Evolutionary conservation across 495 filamentous ascomycete genomes (phyloP).

Genomic region (Saxophila tyrrhenica): DNA sequence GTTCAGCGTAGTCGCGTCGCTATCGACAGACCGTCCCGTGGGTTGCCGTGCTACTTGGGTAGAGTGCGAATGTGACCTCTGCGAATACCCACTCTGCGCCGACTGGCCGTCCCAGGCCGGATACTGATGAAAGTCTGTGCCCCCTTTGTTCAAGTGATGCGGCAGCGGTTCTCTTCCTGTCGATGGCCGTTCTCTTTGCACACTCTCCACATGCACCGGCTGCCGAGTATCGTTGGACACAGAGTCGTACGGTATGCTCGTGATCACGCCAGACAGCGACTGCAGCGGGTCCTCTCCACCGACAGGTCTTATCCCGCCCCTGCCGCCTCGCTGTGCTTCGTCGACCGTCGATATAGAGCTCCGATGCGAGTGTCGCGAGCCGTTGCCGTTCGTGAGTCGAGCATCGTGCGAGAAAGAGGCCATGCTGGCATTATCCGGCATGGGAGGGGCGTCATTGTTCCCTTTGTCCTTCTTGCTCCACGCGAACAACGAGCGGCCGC

Average conservation of each 20-base stretch:
- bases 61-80: conserved; percentile 23
- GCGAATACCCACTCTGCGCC: background rate
- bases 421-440: conserved; percentile 38
- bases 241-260: conserved; percentile 79
- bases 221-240: conserved; percentile 52
- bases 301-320: background rate
- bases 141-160: conserved; percentile 67
- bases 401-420: conserved; percentile 15
- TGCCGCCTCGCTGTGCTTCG: conserved; percentile 1
- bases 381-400: conserved; percentile 51
- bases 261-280: conserved; percentile 74
- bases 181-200: conserved; percentile 50
- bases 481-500: conserved; percentile 79
- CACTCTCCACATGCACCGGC: conserved; percentile 65
- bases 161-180: conserved; percentile 60
- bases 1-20: conserved; percentile 16
- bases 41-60: background rate
- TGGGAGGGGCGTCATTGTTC: conserved; percentile 44
- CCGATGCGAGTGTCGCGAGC: conserved; percentile 69
- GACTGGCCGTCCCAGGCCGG: conserved; percentile 51
- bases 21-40: conserved; percentile 4
- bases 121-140: conserved; percentile 82
- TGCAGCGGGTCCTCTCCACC: conserved; percentile 42
- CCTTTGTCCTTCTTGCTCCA: conserved; percentile 67
- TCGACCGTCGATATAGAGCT: conserved; percentile 61